Base-by-base conservation (phyloP, 495 filamentous ascomycete species). In the Penicillium odoratum region DNA sequence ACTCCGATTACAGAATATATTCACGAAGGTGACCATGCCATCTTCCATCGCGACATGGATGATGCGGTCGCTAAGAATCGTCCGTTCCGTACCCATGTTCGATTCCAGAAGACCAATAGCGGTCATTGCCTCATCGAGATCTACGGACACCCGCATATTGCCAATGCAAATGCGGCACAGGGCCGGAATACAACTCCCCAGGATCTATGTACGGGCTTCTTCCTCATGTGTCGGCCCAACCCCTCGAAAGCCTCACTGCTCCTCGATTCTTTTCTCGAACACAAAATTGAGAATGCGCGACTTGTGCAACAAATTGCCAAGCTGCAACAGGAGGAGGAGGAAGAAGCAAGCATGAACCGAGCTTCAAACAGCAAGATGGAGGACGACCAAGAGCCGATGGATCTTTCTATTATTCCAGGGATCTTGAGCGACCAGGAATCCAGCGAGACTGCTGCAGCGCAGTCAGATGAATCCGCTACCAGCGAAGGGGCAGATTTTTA, bases 231-330 rank as follows among this genome's bases (percentile, higher is more conserved):
- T 26, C 82, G 94, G 21, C 94, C 92, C 9, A 96, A 97, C 70
- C 92, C 92, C 7, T 94, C 88, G 48, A 91, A 88, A 69, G 94
- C 92, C 66, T 85, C 91, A 0, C 85, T 82, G 9, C 77, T 97
- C 7, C 74, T 98, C 49, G 92, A 98, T 71, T 95, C 93, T 0
- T 97, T 97, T 59, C 78, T 98, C 13, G 94, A 98, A 71, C 93
- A 97, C 74, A 97, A 97, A 71, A 92, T 98, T 48, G 94, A 98
- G 70, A 97, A 98, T 64, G 92, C 96, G 71, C 85, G 94, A 16
- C 72, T 98, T 40, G 83, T 81, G 55, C 89, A 90, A 60, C 85
- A 89, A 34, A 96, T 98, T 57, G 84, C 86, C 13, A 92, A 96
- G 66, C 80, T 98, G 42, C 87, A 86, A 62, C 80, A 84, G 60